A percentile compares a stretch with the other conserved stretches of the same genome.
These are phyloP conservation scores for Zygnema cylindricum DNA, from an alignment of 139 green algal species.

Conservation along the genomic window DNA sequence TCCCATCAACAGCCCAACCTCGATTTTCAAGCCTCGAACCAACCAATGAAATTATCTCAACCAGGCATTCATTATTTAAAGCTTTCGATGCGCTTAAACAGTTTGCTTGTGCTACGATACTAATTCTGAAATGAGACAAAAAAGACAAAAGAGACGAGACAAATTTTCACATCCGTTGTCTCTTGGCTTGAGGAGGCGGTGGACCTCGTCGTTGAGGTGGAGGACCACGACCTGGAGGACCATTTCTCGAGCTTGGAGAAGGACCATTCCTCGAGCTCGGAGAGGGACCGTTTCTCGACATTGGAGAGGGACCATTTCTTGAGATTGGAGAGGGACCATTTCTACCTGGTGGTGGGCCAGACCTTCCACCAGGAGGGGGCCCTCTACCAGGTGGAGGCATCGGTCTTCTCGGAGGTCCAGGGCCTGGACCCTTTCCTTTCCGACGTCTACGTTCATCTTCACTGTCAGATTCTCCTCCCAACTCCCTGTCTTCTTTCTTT, in stretches of 20 bases:
- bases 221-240: neutral
- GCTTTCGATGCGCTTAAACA: too few relatives aligned
- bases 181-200: neutral
- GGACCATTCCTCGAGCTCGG: neutral
- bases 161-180: neutral
- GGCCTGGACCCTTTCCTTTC: neutral
- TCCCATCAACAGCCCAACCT: too few relatives aligned
- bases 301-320: neutral
- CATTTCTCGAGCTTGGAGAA: neutral
- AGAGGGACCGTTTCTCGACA: neutral
- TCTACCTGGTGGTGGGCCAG: neutral
- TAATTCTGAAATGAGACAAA: too few relatives aligned
- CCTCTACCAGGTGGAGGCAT: neutral
- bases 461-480: slow-evolving; percentile 39
- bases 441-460: slow-evolving; percentile 26
- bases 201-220: too few relatives aligned
- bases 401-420: neutral
- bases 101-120: too few relatives aligned
- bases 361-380: neutral
- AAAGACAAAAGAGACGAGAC: too few relatives aligned
- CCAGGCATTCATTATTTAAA: too few relatives aligned
- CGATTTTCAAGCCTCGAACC: too few relatives aligned
- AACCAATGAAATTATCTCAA: too few relatives aligned
- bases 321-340: too few relatives aligned
- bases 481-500: slow-evolving; percentile 32